Conservation (phyloP, 1,139 yeast species). For the Debaryomycetaceae sp. region DNA sequence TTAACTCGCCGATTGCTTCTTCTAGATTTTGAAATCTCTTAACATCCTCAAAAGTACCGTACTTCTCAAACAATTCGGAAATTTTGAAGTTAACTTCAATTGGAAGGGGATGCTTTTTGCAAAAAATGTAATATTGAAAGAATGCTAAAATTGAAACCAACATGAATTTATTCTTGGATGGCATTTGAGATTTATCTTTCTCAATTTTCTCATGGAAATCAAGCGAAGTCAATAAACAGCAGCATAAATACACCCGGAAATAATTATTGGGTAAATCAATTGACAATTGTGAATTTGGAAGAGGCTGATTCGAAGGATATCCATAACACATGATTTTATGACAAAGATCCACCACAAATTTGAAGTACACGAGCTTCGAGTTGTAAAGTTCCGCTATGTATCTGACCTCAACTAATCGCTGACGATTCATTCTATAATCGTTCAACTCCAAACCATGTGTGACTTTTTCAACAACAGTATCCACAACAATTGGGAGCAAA, state of each 20-base stretch:
- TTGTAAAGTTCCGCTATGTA: conserved; percentile 61
- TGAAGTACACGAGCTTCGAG: conserved; percentile 42
- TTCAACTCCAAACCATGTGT: conserved; percentile 64
- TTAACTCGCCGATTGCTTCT: conserved; percentile 40
- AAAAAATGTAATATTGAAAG: conserved; percentile 71
- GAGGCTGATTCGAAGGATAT: conserved; percentile 61
- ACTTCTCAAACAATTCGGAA: conserved; percentile 38
- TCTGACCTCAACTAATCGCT: conserved; percentile 58
- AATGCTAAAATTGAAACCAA: conserved; percentile 51
- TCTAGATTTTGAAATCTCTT: conserved; percentile 35
- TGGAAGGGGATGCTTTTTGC: conserved; percentile 65
- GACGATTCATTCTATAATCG: conserved; percentile 57
- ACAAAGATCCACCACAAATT: conserved; percentile 50
- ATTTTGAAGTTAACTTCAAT: conserved; percentile 58
- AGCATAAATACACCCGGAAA: conserved; percentile 62
- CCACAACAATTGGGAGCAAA: conserved; percentile 50
- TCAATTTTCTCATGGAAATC: not conserved
- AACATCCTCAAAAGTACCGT: conserved; percentile 18
- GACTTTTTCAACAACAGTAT: conserved; percentile 62
- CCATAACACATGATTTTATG: conserved; percentile 66
- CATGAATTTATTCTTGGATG: conserved; percentile 16
- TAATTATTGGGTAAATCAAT: conserved; percentile 66
- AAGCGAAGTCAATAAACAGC: conserved; percentile 22
- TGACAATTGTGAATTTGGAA: conserved; percentile 38
- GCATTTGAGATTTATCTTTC: conserved; percentile 1